Evolutionary conservation across 345 rosid species (phyloP), one percentile per base, ranked within the genome.

Genomic region (Noccaea caerulescens): DNA sequence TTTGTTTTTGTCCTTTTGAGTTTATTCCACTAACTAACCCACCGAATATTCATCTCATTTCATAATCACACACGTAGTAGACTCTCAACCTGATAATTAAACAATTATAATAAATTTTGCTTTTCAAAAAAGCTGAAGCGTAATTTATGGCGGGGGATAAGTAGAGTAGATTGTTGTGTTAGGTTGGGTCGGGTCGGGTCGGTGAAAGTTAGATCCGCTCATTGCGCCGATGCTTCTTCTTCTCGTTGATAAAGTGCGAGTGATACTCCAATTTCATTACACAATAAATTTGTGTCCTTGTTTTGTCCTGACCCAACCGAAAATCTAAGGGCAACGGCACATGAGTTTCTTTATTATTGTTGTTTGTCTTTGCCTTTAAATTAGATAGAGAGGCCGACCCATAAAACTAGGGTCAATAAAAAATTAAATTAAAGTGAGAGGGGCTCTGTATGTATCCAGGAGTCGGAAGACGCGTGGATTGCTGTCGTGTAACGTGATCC

Each of bases 321-420:
- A 75, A 66, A 59, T 52, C 47, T 52, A 51, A 8, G 32, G 38
- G 69, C 78, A 75, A 68, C 36, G 50, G 73, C 73, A 68, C 78
- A 60, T 75, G 73, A 60, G 36, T 4, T 44, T 23, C 68, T 73
- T 73, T 41, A 65, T 66, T 58, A 13, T 39, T 65, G 7, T 9
- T 8, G 51, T 46, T 9, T 8, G 51, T 46, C 43, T 57, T 23
- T 9, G 61, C 54, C 54, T 67, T 32, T 38, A 7, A 10, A 53
- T 34, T 14, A 63, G 54, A 43, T 10, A 18, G 9, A 65, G 44
- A 38, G 4, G 67, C 46, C 68, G 43, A 30, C 61, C 39, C 45
- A 43, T 39, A 60, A 47, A 34, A 25, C 2, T 25, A 27, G 30
- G 30, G 30, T 27, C 30, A 61, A 12, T 3, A 69, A 37, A 43